Base-by-base conservation (phyloP, 345 rosid species). In the Citrus mangshanensis region DNA sequence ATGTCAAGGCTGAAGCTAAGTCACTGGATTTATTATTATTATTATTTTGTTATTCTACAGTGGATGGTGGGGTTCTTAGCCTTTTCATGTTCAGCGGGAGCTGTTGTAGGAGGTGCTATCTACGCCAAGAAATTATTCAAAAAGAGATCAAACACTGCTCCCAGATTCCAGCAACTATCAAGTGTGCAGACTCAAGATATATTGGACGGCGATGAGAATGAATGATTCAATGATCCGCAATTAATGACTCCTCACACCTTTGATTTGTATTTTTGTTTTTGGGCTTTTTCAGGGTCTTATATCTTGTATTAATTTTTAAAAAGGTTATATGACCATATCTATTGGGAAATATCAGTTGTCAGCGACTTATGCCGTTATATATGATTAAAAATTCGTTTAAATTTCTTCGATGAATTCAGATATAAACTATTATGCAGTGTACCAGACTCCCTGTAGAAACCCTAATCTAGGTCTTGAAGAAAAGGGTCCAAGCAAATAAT, bases 131-230 rank as follows among this genome's bases (percentile, higher is more conserved):
- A 76, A 78, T 28, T 81, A 27, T 61, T 56, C 27, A 7, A 35
- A 42, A 80, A 74, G 49, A 84, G 69, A 63, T 64, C 73, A 3
- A 70, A 22, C 28, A 35, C 78, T 6, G 73, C 35, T 61, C 42
- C 74, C 12, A 77, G 71, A 78, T 83, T 82, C 77, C 86, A 70
- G 80, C 83, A 77, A 77, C 77, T 79, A 30, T 75, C 82, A 6
- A 75, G 21, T 38, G 69, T 75, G 82, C 83, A 74, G 74, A 72
- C 78, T n/a, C 79, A 35, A 42, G 61, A 51, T 32, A 16, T 35
- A 49, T 28, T 77, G 63, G 83, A 77, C 68, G 87, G 79, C 6
- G 75, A 77, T 0, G 84, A 72, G 9, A 59, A 30, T 30, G 68
- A 70, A 56, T 40, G 46, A 40, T 40, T 25, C 67, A 6, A 58